Percentiles rank a stretch among this genome's conserved stretches.
Conservation (phyloP, 108 stramenopile genomes). For the Bacterosira constricta region DNA sequence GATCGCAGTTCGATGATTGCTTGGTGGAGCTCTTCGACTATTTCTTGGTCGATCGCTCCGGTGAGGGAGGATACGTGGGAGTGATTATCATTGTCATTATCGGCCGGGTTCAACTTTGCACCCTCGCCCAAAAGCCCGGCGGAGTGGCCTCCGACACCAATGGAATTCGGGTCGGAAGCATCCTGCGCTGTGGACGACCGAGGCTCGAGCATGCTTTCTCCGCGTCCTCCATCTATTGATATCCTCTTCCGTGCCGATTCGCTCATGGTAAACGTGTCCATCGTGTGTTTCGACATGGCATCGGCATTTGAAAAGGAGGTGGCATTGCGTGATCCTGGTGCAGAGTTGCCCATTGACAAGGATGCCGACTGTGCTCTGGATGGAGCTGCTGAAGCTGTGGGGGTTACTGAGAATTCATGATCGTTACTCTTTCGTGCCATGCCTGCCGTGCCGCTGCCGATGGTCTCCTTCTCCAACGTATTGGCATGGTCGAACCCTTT, state of each 20-base stretch:
- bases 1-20: constrained; percentile 72
- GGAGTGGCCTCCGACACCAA: constrained; percentile 1
- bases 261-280: constrained; percentile 27
- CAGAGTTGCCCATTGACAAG: no score
- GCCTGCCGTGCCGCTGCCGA: not conserved
- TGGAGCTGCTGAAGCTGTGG: not conserved
- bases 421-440: not conserved
- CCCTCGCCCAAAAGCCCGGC: no score
- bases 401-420: not conserved
- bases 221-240: constrained; percentile 19
- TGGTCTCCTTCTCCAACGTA: constrained; percentile 8
- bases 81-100: constrained; percentile 44
- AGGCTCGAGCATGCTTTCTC: constrained; percentile 48
- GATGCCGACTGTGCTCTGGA: not conserved
- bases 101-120: not conserved
- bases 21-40: constrained; percentile 88
- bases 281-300: constrained; percentile 2
- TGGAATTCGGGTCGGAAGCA: not conserved
- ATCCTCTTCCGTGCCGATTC: constrained; percentile 52
- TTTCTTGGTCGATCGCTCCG: constrained; percentile 88
- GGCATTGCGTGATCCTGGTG: not conserved
- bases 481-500: constrained; percentile 20
- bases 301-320: constrained; percentile 14
- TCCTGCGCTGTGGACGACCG: constrained; percentile 7
- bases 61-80: constrained; percentile 85